Evolutionary conservation across 331 rosid genomes (phyloP).

Genomic region (Saraca asoca): DNA sequence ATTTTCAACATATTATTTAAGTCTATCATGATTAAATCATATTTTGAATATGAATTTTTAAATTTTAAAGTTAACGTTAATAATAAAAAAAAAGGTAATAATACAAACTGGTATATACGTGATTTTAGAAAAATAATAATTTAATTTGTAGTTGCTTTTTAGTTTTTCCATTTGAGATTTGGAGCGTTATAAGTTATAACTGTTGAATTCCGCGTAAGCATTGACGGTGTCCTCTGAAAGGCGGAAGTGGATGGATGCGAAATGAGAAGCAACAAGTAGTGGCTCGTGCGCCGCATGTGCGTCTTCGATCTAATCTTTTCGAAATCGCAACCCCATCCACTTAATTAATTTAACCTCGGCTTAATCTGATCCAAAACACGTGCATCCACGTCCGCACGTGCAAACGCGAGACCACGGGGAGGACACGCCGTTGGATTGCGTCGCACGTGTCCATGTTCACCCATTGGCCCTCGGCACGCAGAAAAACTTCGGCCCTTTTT

Average conservation of each 20-base stretch:
- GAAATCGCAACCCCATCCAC: slow-evolving; percentile 15
- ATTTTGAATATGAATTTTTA: no score
- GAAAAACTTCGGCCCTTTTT: slow-evolving; percentile 28
- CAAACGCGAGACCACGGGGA: slow-evolving; percentile 35
- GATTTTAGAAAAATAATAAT: background rate
- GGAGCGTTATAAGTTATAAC: background rate
- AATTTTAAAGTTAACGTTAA: no score
- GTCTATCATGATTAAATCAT: no score
- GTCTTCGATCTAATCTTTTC: slow-evolving; percentile 27
- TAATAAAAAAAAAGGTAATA: no score
- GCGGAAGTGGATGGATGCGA: no score
- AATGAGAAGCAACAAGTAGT: slow-evolving; percentile 4
- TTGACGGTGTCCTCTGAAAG: slow-evolving; percentile 50
- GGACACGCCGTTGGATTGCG: slow-evolving; percentile 37
- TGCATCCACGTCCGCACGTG: slow-evolving; percentile 35
- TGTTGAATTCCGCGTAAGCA: slow-evolving; percentile 28
- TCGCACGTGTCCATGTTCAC: slow-evolving; percentile 64
- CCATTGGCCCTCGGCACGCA: slow-evolving; percentile 22
- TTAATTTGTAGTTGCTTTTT: background rate
- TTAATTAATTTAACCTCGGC: background rate
- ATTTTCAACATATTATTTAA: no score
- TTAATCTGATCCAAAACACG: slow-evolving; percentile 30
- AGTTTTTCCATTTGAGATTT: no score
- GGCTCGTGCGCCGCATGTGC: slow-evolving; percentile 53
- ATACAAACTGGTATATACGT: background rate